Evolutionary conservation across 2,329 filamentous ascomycete genomes (phyloP).

Genomic region (Ilyonectria mors-panacis): DNA sequence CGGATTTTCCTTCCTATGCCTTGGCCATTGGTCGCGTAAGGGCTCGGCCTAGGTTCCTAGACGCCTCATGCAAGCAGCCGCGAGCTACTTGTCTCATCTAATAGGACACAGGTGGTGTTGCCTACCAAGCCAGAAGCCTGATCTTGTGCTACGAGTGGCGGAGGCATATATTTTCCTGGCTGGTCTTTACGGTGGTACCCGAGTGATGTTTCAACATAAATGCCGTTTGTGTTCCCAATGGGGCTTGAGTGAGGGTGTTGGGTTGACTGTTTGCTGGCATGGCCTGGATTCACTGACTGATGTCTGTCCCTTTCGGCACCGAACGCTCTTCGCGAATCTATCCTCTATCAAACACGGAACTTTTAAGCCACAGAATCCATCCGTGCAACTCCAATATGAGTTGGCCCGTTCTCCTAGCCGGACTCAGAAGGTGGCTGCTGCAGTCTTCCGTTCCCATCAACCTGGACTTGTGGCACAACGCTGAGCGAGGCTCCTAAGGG

Average conservation of each 20-base stretch:
- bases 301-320: too few species aligned
- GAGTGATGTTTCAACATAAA: conserved; percentile 34
- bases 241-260: not conserved
- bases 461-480: not conserved
- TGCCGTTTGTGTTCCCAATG: not conserved
- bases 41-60: not conserved
- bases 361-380: not conserved
- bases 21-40: not conserved
- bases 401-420: not conserved
- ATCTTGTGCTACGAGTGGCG: conserved; percentile 21
- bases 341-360: not conserved
- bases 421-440: not conserved
- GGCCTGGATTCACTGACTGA: not conserved
- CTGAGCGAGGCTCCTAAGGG: not conserved
- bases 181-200: conserved; percentile 28
- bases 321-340: not conserved
- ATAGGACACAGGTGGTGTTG: not conserved
- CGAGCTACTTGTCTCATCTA: not conserved
- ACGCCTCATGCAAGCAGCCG: not conserved
- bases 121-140: not conserved
- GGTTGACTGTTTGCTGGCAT: not conserved
- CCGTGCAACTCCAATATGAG: not conserved
- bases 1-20: not conserved
- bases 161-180: not conserved
- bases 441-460: not conserved